A percentile compares a stretch with the other conserved stretches of the same genome.
Conservation (phyloP, 2,329 filamentous ascomycete species). For the Aspergillus tubingensis region DNA sequence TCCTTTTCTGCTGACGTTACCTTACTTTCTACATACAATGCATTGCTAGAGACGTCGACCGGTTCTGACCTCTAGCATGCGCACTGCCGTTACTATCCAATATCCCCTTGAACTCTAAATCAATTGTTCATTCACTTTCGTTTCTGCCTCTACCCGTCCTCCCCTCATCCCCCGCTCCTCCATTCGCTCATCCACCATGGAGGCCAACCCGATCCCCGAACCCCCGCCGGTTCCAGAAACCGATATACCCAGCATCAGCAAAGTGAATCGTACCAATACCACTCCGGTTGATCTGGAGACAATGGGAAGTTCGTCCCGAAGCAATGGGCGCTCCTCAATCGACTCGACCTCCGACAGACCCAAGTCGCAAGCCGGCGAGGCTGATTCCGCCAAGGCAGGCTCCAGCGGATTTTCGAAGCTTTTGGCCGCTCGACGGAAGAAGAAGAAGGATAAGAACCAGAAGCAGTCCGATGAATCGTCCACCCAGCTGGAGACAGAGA, state of each 20-base stretch:
- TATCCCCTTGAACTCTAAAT: neutral
- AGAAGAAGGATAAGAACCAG: conserved; percentile 43
- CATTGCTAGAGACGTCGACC: conserved; percentile 4
- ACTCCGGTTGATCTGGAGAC: conserved; percentile 37
- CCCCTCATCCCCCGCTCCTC: conserved; percentile 3
- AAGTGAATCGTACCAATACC: conserved; percentile 41
- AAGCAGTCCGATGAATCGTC: conserved; percentile 26
- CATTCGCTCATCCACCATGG: conserved; percentile 31
- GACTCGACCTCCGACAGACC: conserved; percentile 42
- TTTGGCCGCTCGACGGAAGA: conserved; percentile 46
- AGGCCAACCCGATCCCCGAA: conserved; percentile 31
- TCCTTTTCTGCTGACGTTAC: neutral
- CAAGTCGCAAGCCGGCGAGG: conserved; percentile 42
- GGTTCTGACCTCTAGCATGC: conserved; percentile 8
- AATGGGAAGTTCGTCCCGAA: conserved; percentile 32
- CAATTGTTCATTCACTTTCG: neutral
- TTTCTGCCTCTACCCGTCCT: neutral
- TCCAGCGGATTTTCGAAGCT: conserved; percentile 55
- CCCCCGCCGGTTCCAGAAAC: conserved; percentile 34
- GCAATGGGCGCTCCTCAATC: conserved; percentile 41
- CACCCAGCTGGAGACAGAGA: conserved; percentile 24
- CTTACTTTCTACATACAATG: neutral
- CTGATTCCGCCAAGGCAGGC: conserved; percentile 41
- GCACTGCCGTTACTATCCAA: neutral
- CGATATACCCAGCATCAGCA: conserved; percentile 38